A percentile compares a stretch with the other conserved stretches of the same genome.
Evolutionary conservation across 768 basidiomycete genomes (phyloP).

Genomic region (Serendipita sp.): DNA sequence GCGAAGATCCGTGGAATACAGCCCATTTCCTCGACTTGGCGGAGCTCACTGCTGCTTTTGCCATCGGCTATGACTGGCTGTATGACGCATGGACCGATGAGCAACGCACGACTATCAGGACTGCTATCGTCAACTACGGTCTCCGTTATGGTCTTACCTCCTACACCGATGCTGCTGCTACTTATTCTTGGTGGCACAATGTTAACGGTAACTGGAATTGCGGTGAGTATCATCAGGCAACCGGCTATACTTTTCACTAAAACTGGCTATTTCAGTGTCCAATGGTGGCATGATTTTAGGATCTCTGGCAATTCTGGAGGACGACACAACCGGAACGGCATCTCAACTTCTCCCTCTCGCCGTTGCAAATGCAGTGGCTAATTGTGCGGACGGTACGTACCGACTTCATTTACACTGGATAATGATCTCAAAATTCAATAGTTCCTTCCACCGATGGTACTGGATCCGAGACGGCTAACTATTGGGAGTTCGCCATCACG

Average conservation of each 20-base stretch:
- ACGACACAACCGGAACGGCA: conserved; percentile 63
- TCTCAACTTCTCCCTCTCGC: conserved; percentile 47
- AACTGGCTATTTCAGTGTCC: conserved; percentile 32
- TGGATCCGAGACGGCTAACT: conserved; percentile 88
- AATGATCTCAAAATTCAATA: conserved; percentile 7
- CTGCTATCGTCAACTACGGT: conserved; percentile 25
- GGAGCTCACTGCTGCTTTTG: conserved; percentile 26
- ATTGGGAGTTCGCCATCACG: conserved; percentile 90
- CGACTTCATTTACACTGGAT: background rate
- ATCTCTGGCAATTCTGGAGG: conserved; percentile 75
- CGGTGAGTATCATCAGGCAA: conserved; percentile 14
- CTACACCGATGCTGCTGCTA: conserved; percentile 21
- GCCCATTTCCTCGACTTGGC: conserved; percentile 24
- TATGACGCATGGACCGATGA: conserved; percentile 27
- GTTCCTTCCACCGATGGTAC: conserved; percentile 58
- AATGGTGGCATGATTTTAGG: conserved; percentile 81
- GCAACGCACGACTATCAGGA: conserved; percentile 21
- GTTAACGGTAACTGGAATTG: conserved; percentile 96
- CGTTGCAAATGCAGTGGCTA: conserved; percentile 53
- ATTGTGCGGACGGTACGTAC: conserved; percentile 38
- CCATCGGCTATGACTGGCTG: conserved; percentile 32
- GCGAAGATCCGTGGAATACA: conserved; percentile 18
- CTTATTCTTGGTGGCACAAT: conserved; percentile 20
- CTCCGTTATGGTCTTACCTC: conserved; percentile 44
- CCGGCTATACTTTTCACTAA: background rate